These are phyloP conservation scores for Exophiala sideris DNA, from an alignment of 2,329 filamentous ascomycete genomes.

Conservation along the genomic window DNA sequence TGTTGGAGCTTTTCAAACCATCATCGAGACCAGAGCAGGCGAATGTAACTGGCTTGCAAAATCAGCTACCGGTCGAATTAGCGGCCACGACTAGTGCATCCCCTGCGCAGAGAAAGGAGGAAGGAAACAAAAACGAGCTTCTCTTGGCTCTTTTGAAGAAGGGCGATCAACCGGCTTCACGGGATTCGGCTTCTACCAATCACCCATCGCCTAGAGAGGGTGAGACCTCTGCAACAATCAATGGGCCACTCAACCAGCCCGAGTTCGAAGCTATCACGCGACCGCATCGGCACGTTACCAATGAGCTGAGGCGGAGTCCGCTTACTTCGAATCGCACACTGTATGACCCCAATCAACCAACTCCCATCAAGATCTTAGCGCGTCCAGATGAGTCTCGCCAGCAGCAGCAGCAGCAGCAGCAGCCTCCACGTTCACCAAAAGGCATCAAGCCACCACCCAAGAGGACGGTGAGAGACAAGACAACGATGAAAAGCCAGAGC, in stretches of 20 bases:
- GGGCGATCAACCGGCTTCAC: conserved; percentile 8
- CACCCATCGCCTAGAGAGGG: conserved; percentile 18
- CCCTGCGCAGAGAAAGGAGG: conserved; percentile 2
- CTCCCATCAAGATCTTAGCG: conserved; percentile 29
- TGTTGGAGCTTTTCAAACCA: conserved; percentile 21
- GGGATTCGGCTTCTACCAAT: conserved; percentile 20
- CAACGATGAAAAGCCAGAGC: conserved; percentile 23
- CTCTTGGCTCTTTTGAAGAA: conserved; percentile 21
- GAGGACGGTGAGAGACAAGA: conserved; percentile 12
- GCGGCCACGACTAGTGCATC: conserved; percentile 41
- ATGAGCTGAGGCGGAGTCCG: conserved; percentile 22
- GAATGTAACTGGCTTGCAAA: neutral
- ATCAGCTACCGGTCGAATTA: conserved; percentile 41
- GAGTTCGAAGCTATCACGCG: conserved; percentile 35
- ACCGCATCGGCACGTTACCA: conserved; percentile 8
- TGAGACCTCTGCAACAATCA: conserved; percentile 39
- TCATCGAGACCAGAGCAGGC: conserved; percentile 23
- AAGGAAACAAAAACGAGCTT: conserved; percentile 15
- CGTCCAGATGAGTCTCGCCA: conserved; percentile 23
- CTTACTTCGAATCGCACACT: conserved; percentile 22
- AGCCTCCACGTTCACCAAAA: conserved; percentile 18
- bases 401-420: conserved; percentile 13
- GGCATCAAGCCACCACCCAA: conserved; percentile 12
- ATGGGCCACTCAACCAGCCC: conserved; percentile 39
- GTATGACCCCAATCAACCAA: conserved; percentile 26